Percentiles rank a stretch among this genome's conserved stretches.
These are phyloP conservation scores for Penicillium bialowiezense DNA, from an alignment of 495 filamentous ascomycete species.

Conservation along the genomic window DNA sequence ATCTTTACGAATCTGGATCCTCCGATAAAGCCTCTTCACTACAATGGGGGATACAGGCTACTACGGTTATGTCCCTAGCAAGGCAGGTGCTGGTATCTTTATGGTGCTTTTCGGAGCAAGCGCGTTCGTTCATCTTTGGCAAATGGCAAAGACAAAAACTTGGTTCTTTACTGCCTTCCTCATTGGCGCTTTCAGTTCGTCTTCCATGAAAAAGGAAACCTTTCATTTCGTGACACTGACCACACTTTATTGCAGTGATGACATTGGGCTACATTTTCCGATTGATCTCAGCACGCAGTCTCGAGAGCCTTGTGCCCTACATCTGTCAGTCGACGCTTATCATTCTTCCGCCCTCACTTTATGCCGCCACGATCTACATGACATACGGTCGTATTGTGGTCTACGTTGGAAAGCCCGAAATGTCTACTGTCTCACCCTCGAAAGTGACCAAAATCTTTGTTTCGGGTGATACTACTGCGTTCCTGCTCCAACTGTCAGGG, in stretches of 20 bases:
- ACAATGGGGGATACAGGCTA: not conserved
- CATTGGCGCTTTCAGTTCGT: constrained; percentile 16
- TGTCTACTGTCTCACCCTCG: constrained; percentile 21
- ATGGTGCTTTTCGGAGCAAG: constrained; percentile 12
- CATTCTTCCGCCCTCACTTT: constrained; percentile 25
- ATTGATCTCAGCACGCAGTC: constrained; percentile 4
- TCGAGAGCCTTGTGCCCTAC: constrained; percentile 17
- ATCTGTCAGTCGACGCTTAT: constrained; percentile 27
- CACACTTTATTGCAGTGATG: constrained; percentile 12
- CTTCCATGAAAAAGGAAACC: not conserved
- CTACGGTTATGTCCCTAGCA: constrained; percentile 4
- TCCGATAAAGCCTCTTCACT: too few species aligned
- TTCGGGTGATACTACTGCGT: constrained; percentile 22
- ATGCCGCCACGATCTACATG: constrained; percentile 37
- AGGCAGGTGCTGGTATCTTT: not conserved
- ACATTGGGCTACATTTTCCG: constrained; percentile 12
- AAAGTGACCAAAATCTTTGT: constrained; percentile 33
- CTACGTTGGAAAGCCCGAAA: constrained; percentile 14
- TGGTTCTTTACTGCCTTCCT: constrained; percentile 17
- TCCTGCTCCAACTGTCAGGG: constrained; percentile 19
- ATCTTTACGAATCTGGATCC: too few species aligned
- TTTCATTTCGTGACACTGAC: not conserved
- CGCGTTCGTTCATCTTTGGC: constrained; percentile 11
- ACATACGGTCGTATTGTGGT: constrained; percentile 29
- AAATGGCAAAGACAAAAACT: constrained; percentile 6